Base-by-base conservation (phyloP, 208 protist species). In the Crithidia bombi region DNA sequence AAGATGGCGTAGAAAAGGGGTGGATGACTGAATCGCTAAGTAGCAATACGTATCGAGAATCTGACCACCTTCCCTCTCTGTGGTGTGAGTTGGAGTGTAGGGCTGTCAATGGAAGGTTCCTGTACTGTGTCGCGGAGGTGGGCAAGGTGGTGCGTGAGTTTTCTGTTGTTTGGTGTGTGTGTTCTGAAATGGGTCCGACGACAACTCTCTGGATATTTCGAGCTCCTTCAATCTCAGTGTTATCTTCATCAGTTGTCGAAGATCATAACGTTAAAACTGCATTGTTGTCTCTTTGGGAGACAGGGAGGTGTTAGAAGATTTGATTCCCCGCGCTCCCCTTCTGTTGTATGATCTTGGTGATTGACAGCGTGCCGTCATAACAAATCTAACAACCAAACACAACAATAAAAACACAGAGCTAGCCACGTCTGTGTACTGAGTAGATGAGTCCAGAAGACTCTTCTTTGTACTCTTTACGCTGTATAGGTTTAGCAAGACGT, bases 1-100 rank as follows among this genome's bases (percentile, higher is more conserved):
- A 19, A 5, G 25, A 44, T 0, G 26, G 28, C 17, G 5, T 14
- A 57, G 19, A 59, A 17, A n/a, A n/a, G n/a, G n/a, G n/a, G 15
- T 43, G 51, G 28, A 41, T 54, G 67, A 65, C 38, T 63, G 65
- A 73, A 69, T 21, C 33, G 73, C 62, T 50, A 68, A 58, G 65
- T 75, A 73, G 75, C 75, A 78, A 79, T 80, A 82, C 77, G 77
- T 82, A 82, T 82, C 77, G 77, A 82, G 77, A 82, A 82, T 71
- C 77, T 82, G 77, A 82, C 25, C 12, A 7, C 36, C 17, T 58
- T 36, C 54, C n/a, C 23, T 39, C 15, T 14, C 12, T 52, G 10
- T 36, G 15, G 23, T 19, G 19, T 7, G 21, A 50, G 7, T 7
- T 23, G 7, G 19, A 50, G 19, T 21, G 19, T 50, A 25, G n/a